Evolutionary conservation across 2,329 filamentous ascomycete species (phyloP).

Genomic region (Arthrobotrys sinensis): DNA sequence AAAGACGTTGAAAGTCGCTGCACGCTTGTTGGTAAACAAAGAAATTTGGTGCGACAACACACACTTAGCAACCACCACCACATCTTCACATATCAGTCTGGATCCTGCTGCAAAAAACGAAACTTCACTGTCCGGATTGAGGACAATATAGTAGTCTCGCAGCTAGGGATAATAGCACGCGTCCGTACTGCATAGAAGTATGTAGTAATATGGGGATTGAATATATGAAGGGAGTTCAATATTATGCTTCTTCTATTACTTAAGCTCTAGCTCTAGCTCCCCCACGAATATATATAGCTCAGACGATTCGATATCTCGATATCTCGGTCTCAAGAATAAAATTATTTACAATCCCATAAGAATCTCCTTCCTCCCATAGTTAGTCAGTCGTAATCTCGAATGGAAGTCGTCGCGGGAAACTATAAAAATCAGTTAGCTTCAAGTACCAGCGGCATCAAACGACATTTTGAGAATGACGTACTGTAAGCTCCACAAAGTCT

Average conservation of each 20-base stretch:
- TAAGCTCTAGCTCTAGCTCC: slow-evolving; percentile 7
- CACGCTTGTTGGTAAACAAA: slow-evolving; percentile 52
- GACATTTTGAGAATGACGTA: too few species aligned
- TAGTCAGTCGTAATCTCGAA: slow-evolving; percentile 81
- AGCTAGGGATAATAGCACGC: too few species aligned
- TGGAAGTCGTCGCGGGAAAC: slow-evolving; percentile 86
- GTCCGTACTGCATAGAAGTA: neutral
- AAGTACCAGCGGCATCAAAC: neutral
- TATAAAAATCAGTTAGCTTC: slow-evolving; percentile 66
- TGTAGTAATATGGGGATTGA: neutral
- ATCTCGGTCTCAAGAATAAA: neutral
- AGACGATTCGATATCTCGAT: neutral
- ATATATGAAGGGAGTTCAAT: neutral
- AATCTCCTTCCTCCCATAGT: slow-evolving; percentile 69
- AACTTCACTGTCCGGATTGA: neutral
- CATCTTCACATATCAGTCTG: neutral
- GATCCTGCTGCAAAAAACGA: slow-evolving; percentile 2
- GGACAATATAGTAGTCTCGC: neutral
- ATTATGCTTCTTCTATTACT: too few species aligned
- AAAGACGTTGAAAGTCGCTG: slow-evolving; percentile 1
- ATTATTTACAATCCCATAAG: slow-evolving; percentile 63
- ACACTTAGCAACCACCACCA: slow-evolving; percentile 51
- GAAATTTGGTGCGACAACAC: slow-evolving; percentile 41
- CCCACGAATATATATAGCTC: neutral
- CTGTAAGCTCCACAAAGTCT: slow-evolving; percentile 93